phyloP scores from a whole-genome alignment of 805 yeast genomes.

The Schwanniomyces yamadae region DNA sequence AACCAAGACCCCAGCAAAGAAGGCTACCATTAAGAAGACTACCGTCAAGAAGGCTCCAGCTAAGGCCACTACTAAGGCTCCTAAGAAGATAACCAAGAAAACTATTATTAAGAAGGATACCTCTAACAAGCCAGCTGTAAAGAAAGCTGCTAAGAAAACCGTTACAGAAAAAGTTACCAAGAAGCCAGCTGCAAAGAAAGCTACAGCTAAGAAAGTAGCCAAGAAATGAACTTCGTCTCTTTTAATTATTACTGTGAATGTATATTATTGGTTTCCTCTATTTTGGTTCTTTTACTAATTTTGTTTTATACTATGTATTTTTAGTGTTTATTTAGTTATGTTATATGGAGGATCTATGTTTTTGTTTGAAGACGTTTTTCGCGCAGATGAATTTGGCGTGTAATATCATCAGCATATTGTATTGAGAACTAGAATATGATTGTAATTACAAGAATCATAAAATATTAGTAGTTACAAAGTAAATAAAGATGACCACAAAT shows the following conservation, averaged over 20 bases:
- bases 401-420: too few relatives aligned
- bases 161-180: too few relatives aligned
- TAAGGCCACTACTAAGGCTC: constrained; percentile 21
- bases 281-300: constrained; percentile 1
- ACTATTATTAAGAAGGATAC: constrained; percentile 20
- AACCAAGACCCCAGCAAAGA: constrained; percentile 11
- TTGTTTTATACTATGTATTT: too few relatives aligned
- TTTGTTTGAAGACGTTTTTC: background rate
- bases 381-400: too few relatives aligned
- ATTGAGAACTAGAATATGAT: too few relatives aligned
- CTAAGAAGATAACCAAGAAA: constrained; percentile 13
- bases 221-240: too few relatives aligned
- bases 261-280: constrained; percentile 4
- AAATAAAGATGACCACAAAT: constrained; percentile 5
- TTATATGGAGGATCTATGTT: constrained; percentile 4
- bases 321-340: too few relatives aligned
- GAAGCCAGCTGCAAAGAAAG: constrained; percentile 16
- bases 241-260: too few relatives aligned
- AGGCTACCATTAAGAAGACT: constrained; percentile 14
- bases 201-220: constrained; percentile 14
- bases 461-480: background rate
- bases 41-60: constrained; percentile 18
- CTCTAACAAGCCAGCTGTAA: constrained; percentile 24
- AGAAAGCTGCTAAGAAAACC: constrained; percentile 14
- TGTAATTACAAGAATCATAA: too few relatives aligned